These are phyloP conservation scores for Pestalotiopsis sp. DNA, from an alignment of 2,329 filamentous ascomycete species.

Conservation along the genomic window DNA sequence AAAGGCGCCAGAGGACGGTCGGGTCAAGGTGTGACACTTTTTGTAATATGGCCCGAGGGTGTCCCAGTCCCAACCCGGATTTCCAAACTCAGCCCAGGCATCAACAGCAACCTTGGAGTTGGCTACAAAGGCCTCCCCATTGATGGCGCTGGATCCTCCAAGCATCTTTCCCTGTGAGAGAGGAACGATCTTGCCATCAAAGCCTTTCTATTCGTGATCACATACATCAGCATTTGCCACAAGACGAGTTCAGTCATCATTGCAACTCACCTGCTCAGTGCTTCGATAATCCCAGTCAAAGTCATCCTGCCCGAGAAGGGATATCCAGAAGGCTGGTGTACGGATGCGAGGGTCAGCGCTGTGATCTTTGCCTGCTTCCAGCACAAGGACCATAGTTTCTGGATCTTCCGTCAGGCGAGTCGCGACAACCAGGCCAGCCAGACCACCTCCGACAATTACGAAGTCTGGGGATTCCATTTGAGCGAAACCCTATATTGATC, in stretches of 20 bases:
- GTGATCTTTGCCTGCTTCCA: constrained; percentile 41
- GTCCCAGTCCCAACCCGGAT: constrained; percentile 37
- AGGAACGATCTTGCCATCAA: constrained; percentile 7
- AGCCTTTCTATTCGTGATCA: background rate
- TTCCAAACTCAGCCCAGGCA: constrained; percentile 42
- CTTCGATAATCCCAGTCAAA: constrained; percentile 16
- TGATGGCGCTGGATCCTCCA: constrained; percentile 27
- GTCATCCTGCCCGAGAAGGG: background rate
- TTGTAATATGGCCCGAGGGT: constrained; percentile 34
- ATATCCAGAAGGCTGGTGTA: constrained; percentile 14
- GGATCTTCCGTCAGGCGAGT: constrained; percentile 1
- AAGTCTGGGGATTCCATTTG: background rate
- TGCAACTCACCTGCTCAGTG: constrained; percentile 5
- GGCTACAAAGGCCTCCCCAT: constrained; percentile 28
- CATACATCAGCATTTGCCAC: background rate
- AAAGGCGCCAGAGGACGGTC: constrained; percentile 5
- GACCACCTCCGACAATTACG: background rate
- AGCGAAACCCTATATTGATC: background rate
- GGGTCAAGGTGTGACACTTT: constrained; percentile 37
- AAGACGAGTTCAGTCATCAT: background rate
- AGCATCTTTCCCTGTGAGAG: constrained; percentile 13
- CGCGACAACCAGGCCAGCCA: background rate
- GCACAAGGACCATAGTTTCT: constrained; percentile 41
- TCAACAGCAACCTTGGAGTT: constrained; percentile 24
- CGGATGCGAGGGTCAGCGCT: constrained; percentile 5